phyloP scores from a whole-genome alignment of 2,329 filamentous ascomycete species.

The Graphilbum sp. region DNA sequence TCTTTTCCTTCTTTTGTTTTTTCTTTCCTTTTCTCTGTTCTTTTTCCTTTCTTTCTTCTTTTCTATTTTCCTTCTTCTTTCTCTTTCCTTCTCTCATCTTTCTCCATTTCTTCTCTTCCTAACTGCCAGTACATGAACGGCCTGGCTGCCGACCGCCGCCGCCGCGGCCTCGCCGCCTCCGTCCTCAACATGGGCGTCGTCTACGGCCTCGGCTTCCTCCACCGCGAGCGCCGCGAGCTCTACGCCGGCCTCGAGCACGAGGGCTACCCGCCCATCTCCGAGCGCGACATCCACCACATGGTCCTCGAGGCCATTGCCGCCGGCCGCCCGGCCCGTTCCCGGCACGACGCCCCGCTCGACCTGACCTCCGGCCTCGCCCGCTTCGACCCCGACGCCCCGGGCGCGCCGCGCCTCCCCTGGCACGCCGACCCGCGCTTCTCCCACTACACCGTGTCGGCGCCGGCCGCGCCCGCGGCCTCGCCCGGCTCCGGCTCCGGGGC shows the following conservation, averaged over 20 bases:
- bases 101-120: too few species aligned
- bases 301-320: conserved; percentile 32
- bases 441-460: conserved; percentile 21
- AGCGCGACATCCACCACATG: conserved; percentile 32
- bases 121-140: conserved; percentile 30
- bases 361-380: conserved; percentile 25
- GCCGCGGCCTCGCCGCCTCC: conserved; percentile 18
- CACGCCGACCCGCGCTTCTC: conserved; percentile 26
- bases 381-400: conserved; percentile 15
- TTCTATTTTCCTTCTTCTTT: too few species aligned
- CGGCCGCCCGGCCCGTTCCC: conserved; percentile 22
- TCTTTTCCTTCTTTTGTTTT: too few species aligned
- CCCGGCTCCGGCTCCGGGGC: too few species aligned
- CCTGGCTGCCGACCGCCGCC: conserved; percentile 19
- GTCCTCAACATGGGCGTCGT: conserved; percentile 29
- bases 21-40: too few species aligned
- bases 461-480: too few species aligned
- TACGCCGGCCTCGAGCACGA: conserved; percentile 25
- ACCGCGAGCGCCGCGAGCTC: conserved; percentile 22
- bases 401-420: conserved; percentile 19
- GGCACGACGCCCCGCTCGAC: too few species aligned
- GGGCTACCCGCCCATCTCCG: conserved; percentile 30
- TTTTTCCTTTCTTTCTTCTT: too few species aligned
- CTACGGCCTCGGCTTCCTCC: conserved; percentile 26
- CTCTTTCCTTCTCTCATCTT: too few species aligned